Evolutionary conservation across 1,139 yeast genomes (phyloP), one percentile per base, ranked within the genome.

Genomic region (Saccharomyces hybrid): DNA sequence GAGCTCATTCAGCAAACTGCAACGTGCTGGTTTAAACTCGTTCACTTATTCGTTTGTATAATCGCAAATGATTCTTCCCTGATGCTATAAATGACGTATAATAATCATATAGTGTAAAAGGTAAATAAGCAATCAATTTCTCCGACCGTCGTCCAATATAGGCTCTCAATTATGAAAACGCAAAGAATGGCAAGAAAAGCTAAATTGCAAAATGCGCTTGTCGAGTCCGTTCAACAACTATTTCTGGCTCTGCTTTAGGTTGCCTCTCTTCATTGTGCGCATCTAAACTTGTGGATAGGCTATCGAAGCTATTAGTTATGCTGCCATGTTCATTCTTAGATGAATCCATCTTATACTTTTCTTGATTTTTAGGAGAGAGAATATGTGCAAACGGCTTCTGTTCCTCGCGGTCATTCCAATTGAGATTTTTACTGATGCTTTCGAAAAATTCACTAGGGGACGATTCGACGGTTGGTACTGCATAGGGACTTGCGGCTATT

Each of bases 281-380:
- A 34, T 16, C 23, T 14, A 11, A 7, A 7, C 42, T 34, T 34
- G 11, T n/a, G 23, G 19, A 34, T 16, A 11, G 23, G 9, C 42
- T 34, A 13, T 32, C 41, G 7, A 8, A n/a, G 42, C 9, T n/a
- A 23, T n/a, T 14, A 16, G 13, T 16, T 34, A 16, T 7, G 19
- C 9, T 34, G 19, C 9, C 42, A 7, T 14, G 6, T 42, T 28
- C 48, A 54, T 31, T 57, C 42, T 41, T 61, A 59, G 46, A 57
- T 60, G 47, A 58, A 6, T 49, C 48, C 14, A 42, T 47, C 16
- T 46, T 64, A 49, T 61, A 65, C 47, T 63, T 63, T 53, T 62
- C 62, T 51, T 62, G 65, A 52, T 68, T 68, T 58, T 68, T 67
- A 27, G 58, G 58, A 11, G 70, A n/a, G n/a, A n/a, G n/a, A n/a